A percentile compares a stretch with the other conserved stretches of the same genome.
Conservation (phyloP, 176 grass and related monocot species). For the Zoysia pacifica region DNA sequence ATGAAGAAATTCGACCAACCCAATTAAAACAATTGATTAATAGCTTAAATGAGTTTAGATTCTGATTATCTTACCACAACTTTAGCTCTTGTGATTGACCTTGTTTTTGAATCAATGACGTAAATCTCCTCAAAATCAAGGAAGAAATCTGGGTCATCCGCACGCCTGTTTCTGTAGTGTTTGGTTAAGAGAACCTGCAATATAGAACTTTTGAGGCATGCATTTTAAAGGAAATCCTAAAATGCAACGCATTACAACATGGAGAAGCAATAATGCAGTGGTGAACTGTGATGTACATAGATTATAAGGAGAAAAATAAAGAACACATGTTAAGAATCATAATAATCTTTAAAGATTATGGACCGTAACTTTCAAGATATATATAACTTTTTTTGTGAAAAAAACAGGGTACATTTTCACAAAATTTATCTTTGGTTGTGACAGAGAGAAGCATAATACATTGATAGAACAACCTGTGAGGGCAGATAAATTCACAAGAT, state of each 20-base stretch:
- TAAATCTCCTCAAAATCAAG: conserved; percentile 99
- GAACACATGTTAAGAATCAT: background rate
- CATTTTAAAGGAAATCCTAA: conserved; percentile 1
- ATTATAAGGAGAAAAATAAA: background rate
- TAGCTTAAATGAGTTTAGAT: background rate
- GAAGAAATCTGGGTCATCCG: conserved; percentile 67
- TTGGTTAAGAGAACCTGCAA: conserved; percentile 93
- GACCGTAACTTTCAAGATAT: background rate
- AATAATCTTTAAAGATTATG: background rate
- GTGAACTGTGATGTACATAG: background rate
- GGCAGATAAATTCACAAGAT: conserved; percentile 21
- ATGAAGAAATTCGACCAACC: background rate
- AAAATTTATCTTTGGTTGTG: background rate
- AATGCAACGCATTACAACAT: conserved; percentile 18
- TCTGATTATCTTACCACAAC: conserved; percentile 65
- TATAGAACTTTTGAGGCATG: conserved; percentile 13
- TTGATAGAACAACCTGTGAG: background rate
- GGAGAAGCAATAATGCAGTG: conserved; percentile 22
- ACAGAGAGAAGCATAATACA: background rate
- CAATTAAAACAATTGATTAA: conserved; percentile 19
- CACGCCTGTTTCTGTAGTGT: conserved; percentile 83
- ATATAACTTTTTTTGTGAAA: too few relatives aligned
- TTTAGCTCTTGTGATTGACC: conserved; percentile 83
- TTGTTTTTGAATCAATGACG: conserved; percentile 92
- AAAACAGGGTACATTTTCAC: background rate